Base-by-base conservation (phyloP, 2,329 filamentous ascomycete species). In the Scortechinia acanthostroma region DNA sequence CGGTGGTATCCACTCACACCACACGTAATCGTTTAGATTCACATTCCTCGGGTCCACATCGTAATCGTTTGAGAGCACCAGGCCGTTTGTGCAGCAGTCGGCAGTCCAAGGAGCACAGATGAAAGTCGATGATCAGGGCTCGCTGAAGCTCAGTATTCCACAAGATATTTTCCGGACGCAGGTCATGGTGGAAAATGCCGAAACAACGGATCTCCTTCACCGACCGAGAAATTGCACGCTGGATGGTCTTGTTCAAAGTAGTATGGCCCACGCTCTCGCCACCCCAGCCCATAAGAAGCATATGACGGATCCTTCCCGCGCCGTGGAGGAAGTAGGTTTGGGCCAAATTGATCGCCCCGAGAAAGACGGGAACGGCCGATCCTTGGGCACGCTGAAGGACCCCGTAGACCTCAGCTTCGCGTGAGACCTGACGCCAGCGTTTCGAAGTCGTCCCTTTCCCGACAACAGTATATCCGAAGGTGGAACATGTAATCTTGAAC, bases 261-360 rank as follows among this genome's bases (percentile, higher is more conserved):
- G n/a, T 43, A 3, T 47, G 21, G 14, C 45, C 42, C 19, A 33
- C 28, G 33, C 45, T 21, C 21, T 51, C 50, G 19, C 52, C 52
- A 6, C 50, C 56, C 56, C 52, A 61, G 22, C 21, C 55, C 54
- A 61, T 59, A 0, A 61, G 47, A 2, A 61, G 51, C 52, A 60
- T 59, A 45, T 61, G 51, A 4, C 50, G 51, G 42, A 59, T 60
- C 22, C 52, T 35, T 21, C 55, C 51, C 43, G 51, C 52, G 1
- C 55, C 51, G 47, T 60, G 46, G 4, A 59, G 50, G 42, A 60
- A 60, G 40, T 58, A 59, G 19, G 49, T 49, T 23, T 50, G 43
- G 2, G 40, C 46, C 45, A 59, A 28, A 42, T 59, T 46, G 35
- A 60, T 55, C 3, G 46, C 25, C 5, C 55, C 51, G 14, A 57